Percentiles rank a stretch among this genome's conserved stretches.
Evolutionary conservation across 805 yeast species (phyloP).

Genomic region (Yamadazyma nakazawae): DNA sequence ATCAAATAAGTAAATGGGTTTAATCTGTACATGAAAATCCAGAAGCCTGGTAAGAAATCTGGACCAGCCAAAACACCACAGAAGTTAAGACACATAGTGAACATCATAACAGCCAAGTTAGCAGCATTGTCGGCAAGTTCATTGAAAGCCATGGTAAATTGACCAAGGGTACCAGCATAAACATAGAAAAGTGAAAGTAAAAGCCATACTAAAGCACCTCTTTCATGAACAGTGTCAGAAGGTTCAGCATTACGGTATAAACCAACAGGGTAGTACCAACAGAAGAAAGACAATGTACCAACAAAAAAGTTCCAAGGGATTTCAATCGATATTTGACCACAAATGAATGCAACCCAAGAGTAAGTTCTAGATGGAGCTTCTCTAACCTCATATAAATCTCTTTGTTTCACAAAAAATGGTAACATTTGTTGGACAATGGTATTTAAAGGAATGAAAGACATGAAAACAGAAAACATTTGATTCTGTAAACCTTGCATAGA

Average conservation of each 20-base stretch:
- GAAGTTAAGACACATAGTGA: conserved; percentile 33
- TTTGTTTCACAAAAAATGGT: conserved; percentile 41
- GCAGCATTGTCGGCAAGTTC: conserved; percentile 29
- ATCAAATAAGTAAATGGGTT: conserved; percentile 66
- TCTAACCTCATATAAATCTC: conserved; percentile 47
- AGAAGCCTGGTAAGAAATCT: conserved; percentile 33
- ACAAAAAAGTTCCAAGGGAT: conserved; percentile 44
- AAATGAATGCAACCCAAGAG: conserved; percentile 42
- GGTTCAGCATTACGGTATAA: conserved; percentile 49
- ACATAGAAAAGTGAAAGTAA: conserved; percentile 22
- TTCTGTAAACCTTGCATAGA: conserved; percentile 66
- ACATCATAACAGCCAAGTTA: conserved; percentile 26
- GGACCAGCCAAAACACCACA: conserved; percentile 33
- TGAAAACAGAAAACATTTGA: conserved; percentile 53
- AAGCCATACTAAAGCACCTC: conserved; percentile 38
- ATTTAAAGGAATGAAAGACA: conserved; percentile 36
- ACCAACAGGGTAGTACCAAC: conserved; percentile 62
- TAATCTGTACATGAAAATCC: conserved; percentile 76
- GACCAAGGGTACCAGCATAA: conserved; percentile 25
- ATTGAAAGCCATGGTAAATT: conserved; percentile 27
- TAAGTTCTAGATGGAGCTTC: conserved; percentile 44
- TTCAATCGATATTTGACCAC: conserved; percentile 43
- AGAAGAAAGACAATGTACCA: conserved; percentile 39
- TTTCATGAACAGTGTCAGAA: conserved; percentile 49
- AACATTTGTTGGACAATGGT: conserved; percentile 40